Evolutionary conservation across 345 rosid species (phyloP).

Genomic region (Cardamine chenopodiifolia): DNA sequence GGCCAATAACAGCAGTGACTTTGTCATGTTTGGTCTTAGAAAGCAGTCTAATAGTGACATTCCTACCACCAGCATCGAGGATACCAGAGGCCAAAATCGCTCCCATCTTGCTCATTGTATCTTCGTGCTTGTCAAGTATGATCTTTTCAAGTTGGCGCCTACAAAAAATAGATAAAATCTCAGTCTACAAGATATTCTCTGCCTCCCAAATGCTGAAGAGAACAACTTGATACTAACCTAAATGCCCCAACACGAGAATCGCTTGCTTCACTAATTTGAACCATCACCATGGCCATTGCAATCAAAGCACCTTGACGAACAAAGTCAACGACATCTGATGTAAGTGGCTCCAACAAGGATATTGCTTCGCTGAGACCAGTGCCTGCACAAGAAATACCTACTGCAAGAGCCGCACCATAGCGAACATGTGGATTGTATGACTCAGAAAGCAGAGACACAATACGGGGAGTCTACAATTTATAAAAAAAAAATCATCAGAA

Average conservation of each 20-base stretch:
- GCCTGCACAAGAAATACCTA: constrained; percentile 99
- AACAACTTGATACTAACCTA: constrained; percentile 54
- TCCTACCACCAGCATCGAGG: constrained; percentile 99
- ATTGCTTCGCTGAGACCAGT: constrained; percentile 99
- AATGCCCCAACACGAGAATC: constrained; percentile 98
- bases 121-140: constrained; percentile 94
- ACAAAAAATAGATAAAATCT: constrained; percentile 4
- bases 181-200: constrained; percentile 10
- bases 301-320: constrained; percentile 99
- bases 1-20: constrained; percentile 94
- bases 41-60: constrained; percentile 87
- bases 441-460: constrained; percentile 92
- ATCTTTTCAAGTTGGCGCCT: constrained; percentile 97
- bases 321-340: constrained; percentile 97
- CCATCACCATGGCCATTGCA: constrained; percentile 99
- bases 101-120: constrained; percentile 99
- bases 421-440: constrained; percentile 99
- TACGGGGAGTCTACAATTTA: constrained; percentile 87
- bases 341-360: constrained; percentile 94
- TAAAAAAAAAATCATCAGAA: constrained; percentile 22
- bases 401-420: constrained; percentile 99
- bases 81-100: constrained; percentile 97
- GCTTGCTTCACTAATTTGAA: constrained; percentile 91
- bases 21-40: constrained; percentile 97
- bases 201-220: constrained; percentile 18